Evolutionary conservation across 495 filamentous ascomycete species (phyloP), one percentile per base, ranked within the genome.

Genomic region (Aspergillus mulundensis): DNA sequence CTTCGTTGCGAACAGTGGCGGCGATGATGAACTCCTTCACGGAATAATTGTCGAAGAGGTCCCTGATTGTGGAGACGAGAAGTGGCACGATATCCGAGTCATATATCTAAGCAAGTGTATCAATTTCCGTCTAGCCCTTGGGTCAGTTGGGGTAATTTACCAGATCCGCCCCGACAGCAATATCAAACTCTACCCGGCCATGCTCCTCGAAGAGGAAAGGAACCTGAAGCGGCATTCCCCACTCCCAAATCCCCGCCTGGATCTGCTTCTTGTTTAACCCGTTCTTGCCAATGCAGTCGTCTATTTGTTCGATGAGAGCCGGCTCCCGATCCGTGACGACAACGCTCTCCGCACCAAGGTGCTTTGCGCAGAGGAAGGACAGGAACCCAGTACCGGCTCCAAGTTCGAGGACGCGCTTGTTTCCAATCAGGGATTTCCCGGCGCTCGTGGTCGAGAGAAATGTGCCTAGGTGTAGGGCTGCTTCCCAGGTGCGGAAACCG

Each of bases 401-500:
- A 14, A 97, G 77, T 65, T 97, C 93, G n/a, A 97, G 76, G 5
- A 97, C 75, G 0, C 71, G 76, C 58, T 87, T 87, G 12, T 74
- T 75, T 34, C 57, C 57, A 11, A 94, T 67, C 14, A 81, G 56
- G 11, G 59, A 53, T 43, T 59, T 61, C 12, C 77, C 82, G 0
- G 61, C 45, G 0, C 65, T 47, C 0, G 75, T 70, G 10, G 79
- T 70, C 11, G 81, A 73, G 30, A 94, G 83, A 59, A 85, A 95
- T 19, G 88, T 80, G 0, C 85, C 90, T 0, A 97, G 78, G 65
- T 91, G 87, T n/a, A 97, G 71, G 0, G 90, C 84, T 4, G 93
- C 93, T 72, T 96, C 93, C 93, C 93, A 97, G 5, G 93, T 97
- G 11, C 93, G 83, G 24, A 90, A 76, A 0, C 93, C 93, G 0